phyloP scores from a whole-genome alignment of 345 rosid genomes.

The Trapa incisa region DNA sequence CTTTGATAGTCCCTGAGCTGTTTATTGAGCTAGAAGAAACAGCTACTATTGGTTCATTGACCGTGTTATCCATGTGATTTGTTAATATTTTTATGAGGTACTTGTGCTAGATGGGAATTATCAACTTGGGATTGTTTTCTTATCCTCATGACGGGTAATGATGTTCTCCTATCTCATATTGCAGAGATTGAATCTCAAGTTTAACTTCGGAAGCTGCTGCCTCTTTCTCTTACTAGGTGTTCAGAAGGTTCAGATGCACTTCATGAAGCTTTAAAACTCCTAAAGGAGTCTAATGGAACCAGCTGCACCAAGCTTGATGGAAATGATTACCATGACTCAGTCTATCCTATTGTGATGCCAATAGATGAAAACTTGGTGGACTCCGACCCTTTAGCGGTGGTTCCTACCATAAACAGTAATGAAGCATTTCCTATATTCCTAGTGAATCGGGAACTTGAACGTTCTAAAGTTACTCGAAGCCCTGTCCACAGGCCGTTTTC shows the following conservation, averaged over 20 bases:
- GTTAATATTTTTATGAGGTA: neutral
- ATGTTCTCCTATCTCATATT: neutral
- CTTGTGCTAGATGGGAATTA: neutral
- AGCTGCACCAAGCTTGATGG: conserved; percentile 35
- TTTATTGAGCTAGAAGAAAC: conserved; percentile 77
- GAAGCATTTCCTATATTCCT: conserved; percentile 53
- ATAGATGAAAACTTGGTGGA: conserved; percentile 29
- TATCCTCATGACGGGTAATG: conserved; percentile 42
- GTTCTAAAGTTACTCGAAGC: conserved; percentile 67
- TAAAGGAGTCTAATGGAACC: conserved; percentile 19
- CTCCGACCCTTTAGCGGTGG: conserved; percentile 56
- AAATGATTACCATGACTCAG: conserved; percentile 68
- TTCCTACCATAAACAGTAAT: conserved; percentile 37
- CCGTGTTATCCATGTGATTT: conserved; percentile 28
- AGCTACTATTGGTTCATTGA: conserved; percentile 79
- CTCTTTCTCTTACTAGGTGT: neutral
- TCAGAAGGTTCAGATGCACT: conserved; percentile 8
- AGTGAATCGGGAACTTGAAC: conserved; percentile 51
- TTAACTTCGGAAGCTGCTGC: neutral
- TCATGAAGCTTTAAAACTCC: conserved; percentile 16
- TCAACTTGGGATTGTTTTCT: neutral
- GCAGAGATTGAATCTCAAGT: neutral
- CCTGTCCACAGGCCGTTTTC: conserved; percentile 93
- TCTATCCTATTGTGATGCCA: conserved; percentile 36
- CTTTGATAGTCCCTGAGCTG: conserved; percentile 89